Conservation (phyloP, 768 basidiomycete genomes). For the Mycena olivaceomarginata region DNA sequence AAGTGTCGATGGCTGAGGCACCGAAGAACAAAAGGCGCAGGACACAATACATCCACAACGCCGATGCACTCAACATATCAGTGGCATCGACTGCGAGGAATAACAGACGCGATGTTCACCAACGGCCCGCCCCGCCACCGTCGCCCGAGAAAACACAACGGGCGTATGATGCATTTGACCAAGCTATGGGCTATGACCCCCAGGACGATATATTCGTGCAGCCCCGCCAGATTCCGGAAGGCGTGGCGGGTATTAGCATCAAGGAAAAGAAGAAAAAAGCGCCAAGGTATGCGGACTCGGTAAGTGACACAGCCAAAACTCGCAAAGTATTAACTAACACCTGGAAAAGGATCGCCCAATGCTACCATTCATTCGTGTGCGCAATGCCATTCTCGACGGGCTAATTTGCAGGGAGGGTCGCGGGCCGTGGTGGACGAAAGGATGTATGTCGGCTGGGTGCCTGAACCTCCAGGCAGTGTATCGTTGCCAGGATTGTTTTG, state of each 20-base stretch:
- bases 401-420: slow-evolving; percentile 41
- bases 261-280: slow-evolving; percentile 2
- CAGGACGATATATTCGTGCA: not conserved
- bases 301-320: not conserved
- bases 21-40: no score
- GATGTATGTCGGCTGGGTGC: slow-evolving; percentile 7
- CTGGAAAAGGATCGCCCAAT: slow-evolving; percentile 13
- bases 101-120: no score
- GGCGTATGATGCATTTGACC: not conserved
- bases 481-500: slow-evolving; percentile 43
- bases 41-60: no score
- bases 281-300: slow-evolving; percentile 1
- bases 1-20: no score
- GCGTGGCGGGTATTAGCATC: not conserved
- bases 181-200: not conserved
- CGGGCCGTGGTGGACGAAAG: slow-evolving; percentile 39
- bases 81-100: no score
- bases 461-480: not conserved
- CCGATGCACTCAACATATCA: no score
- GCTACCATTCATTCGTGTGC: not conserved
- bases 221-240: not conserved
- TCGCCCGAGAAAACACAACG: slow-evolving; percentile 25
- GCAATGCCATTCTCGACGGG: slow-evolving; percentile 41
- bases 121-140: not conserved
- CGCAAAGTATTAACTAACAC: no score